Evolutionary conservation across 805 yeast genomes (phyloP).

Genomic region (Candida loeiensis): DNA sequence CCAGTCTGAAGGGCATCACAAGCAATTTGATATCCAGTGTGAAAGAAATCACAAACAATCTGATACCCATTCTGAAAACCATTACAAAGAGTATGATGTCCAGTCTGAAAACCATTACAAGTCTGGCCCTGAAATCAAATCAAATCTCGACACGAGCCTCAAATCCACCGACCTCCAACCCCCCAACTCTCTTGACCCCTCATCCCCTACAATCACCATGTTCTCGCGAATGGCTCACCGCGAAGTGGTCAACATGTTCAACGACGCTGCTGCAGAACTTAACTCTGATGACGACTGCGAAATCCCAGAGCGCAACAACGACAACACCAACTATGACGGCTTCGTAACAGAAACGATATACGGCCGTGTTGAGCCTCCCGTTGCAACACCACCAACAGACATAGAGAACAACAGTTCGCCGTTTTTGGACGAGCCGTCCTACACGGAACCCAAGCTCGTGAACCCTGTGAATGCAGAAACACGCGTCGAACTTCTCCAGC

Average conservation of each 20-base stretch:
- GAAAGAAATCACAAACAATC: no score
- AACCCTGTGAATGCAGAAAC: conserved; percentile 45
- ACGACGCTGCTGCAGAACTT: conserved; percentile 42
- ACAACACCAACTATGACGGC: conserved; percentile 37
- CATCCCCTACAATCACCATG: conserved; percentile 81
- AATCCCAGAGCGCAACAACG: conserved; percentile 19
- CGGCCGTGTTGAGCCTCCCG: conserved; percentile 3
- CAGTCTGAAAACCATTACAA: no score
- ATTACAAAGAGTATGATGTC: no score
- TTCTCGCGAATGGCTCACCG: conserved; percentile 71
- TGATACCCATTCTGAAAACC: no score
- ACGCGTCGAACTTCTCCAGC: conserved; percentile 35
- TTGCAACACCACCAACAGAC: conserved; percentile 29
- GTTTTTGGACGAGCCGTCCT: conserved; percentile 35
- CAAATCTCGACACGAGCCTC: no score
- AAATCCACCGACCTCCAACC: no score
- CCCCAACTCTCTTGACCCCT: no score
- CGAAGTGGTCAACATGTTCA: conserved; percentile 75
- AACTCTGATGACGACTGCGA: conserved; percentile 26
- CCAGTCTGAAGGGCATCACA: no score
- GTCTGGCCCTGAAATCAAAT: no score
- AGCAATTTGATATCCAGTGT: no score
- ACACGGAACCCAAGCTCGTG: conserved; percentile 9
- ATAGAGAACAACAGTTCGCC: conserved; percentile 43
- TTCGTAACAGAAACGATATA: conserved; percentile 50